A percentile compares a stretch with the other conserved stretches of the same genome.
phyloP scores from a whole-genome alignment of 108 stramenopile genomes.

The Skeletonema costatum region DNA sequence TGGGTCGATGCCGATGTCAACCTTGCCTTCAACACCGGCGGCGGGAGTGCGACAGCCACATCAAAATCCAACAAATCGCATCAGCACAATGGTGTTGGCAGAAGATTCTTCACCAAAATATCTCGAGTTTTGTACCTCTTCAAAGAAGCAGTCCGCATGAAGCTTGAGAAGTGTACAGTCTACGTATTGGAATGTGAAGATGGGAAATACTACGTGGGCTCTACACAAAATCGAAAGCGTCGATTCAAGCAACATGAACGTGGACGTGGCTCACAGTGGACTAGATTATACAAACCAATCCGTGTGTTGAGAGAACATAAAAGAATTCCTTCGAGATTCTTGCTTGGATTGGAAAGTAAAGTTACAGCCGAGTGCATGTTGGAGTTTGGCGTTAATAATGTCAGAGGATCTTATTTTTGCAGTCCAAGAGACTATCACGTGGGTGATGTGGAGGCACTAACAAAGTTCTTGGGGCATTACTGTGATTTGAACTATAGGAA shows the following conservation, averaged over 20 bases:
- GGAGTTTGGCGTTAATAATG: slow-evolving; percentile 64
- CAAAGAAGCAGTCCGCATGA: slow-evolving; percentile 11
- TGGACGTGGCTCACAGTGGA: slow-evolving; percentile 63
- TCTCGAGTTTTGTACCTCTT: neutral
- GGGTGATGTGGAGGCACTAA: slow-evolving; percentile 51
- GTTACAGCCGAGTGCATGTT: slow-evolving; percentile 67
- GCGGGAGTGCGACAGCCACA: neutral
- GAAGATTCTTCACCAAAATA: neutral
- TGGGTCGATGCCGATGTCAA: slow-evolving; percentile 37
- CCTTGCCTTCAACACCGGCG: slow-evolving; percentile 20
- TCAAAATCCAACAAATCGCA: neutral
- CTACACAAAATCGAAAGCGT: slow-evolving; percentile 52
- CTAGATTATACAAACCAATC: slow-evolving; percentile 52
- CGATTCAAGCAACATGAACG: slow-evolving; percentile 52
- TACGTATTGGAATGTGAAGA: slow-evolving; percentile 68
- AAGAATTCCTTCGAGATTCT: slow-evolving; percentile 50
- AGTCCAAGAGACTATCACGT: slow-evolving; percentile 42
- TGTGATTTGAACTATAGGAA: slow-evolving; percentile 57
- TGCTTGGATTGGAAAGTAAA: slow-evolving; percentile 61
- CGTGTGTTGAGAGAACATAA: slow-evolving; percentile 45
- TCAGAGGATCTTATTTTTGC: slow-evolving; percentile 64
- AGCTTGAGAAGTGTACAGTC: slow-evolving; percentile 46
- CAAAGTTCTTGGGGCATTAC: slow-evolving; percentile 72
- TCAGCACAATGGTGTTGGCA: neutral
- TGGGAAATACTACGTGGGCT: slow-evolving; percentile 74